phyloP scores from a whole-genome alignment of 345 rosid genomes.

The Isatis tinctoria region DNA sequence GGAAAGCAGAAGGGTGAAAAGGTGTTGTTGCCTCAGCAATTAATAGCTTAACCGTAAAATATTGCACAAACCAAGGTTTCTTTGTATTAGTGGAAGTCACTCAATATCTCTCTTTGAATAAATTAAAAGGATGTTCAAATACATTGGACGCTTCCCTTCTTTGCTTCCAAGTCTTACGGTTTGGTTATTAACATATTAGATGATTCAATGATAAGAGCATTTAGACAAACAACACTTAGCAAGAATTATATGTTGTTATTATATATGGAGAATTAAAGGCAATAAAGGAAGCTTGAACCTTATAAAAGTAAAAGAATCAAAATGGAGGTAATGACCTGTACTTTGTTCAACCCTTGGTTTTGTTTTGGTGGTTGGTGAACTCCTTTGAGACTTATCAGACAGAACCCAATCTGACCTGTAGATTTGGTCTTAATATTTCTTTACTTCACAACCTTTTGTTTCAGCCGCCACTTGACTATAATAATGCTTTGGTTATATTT shows the following conservation, averaged over 20 bases:
- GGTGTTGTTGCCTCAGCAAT: constrained; percentile 35
- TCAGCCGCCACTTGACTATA: constrained; percentile 23
- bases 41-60: constrained; percentile 78
- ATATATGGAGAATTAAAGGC: neutral
- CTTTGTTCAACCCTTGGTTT: constrained; percentile 13
- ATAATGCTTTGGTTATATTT: constrained; percentile 15
- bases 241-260: neutral
- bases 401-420: constrained; percentile 29
- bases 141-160: constrained; percentile 9
- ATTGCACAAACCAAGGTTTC: constrained; percentile 43
- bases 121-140: neutral
- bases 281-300: constrained; percentile 8
- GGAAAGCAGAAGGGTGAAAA: constrained; percentile 25
- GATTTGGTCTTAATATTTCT: constrained; percentile 1
- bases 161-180: constrained; percentile 36
- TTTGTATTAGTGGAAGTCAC: constrained; percentile 53
- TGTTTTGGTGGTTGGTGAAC: constrained; percentile 34
- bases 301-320: constrained; percentile 15
- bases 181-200: constrained; percentile 16
- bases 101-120: constrained; percentile 37
- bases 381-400: constrained; percentile 20
- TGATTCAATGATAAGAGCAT: too few relatives aligned
- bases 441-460: neutral
- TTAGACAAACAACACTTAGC: neutral
- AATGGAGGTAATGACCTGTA: constrained; percentile 27